These are phyloP conservation scores for Trichoderma orchidacearum DNA, from an alignment of 495 filamentous ascomycete genomes.

Conservation along the genomic window DNA sequence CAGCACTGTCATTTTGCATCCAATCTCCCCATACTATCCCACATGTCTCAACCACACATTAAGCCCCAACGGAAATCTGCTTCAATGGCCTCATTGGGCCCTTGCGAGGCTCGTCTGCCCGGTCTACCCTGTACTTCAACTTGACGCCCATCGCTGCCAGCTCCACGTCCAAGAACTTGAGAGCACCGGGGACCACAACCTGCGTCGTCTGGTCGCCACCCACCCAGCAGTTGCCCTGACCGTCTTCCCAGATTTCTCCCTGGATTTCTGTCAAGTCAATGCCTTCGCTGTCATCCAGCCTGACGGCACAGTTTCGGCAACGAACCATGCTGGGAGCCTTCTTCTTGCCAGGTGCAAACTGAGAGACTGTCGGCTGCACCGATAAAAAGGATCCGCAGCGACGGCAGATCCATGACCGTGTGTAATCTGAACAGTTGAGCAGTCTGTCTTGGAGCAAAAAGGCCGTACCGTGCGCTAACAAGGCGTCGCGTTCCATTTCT, in stretches of 20 bases:
- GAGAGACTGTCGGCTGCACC: constrained; percentile 62
- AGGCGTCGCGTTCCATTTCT: constrained; percentile 95
- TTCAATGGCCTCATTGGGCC: constrained; percentile 20
- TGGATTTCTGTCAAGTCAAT: constrained; percentile 43
- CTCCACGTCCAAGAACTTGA: constrained; percentile 90
- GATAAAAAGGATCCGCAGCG: constrained; percentile 79
- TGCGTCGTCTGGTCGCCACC: constrained; percentile 84
- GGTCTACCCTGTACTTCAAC: constrained; percentile 75
- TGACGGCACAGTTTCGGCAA: constrained; percentile 70
- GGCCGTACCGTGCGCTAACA: constrained; percentile 87
- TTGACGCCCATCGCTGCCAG: constrained; percentile 85
- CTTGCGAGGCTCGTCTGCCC: constrained; percentile 30
- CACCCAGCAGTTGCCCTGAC: constrained; percentile 61
- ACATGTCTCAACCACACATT: background rate
- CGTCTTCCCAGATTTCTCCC: constrained; percentile 83
- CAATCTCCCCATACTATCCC: background rate
- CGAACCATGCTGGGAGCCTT: constrained; percentile 45
- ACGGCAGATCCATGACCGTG: constrained; percentile 75
- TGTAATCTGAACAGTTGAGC: constrained; percentile 91
- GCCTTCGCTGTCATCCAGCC: constrained; percentile 39
- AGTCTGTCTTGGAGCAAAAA: constrained; percentile 91
- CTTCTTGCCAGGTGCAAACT: constrained; percentile 43
- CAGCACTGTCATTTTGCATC: background rate
- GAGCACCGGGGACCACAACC: constrained; percentile 81
- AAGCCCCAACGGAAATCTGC: constrained; percentile 1